Conservation (phyloP, 306 rosid genomes). For the Gastrolobium bilobum region DNA sequence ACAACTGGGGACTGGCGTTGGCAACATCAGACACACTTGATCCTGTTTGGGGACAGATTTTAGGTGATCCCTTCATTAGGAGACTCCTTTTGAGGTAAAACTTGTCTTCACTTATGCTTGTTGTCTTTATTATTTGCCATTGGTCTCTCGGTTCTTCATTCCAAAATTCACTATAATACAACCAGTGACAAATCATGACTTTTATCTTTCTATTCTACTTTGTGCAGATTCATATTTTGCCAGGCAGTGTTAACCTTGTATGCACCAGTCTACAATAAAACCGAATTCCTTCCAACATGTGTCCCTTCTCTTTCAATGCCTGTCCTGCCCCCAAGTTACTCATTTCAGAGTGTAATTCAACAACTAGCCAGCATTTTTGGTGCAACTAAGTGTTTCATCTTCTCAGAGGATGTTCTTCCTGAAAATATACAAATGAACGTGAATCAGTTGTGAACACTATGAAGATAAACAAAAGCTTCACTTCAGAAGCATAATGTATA, state of each 20-base stretch:
- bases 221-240: slow-evolving; percentile 85
- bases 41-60: slow-evolving; percentile 88
- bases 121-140: slow-evolving; percentile 31
- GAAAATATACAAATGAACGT: slow-evolving; percentile 39
- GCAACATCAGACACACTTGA: slow-evolving; percentile 69
- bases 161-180: slow-evolving; percentile 18
- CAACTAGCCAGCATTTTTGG: slow-evolving; percentile 75
- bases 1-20: slow-evolving; percentile 77
- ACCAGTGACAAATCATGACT: slow-evolving; percentile 2
- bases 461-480: slow-evolving; percentile 35
- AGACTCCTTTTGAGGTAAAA: slow-evolving; percentile 87
- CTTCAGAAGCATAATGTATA: slow-evolving; percentile 44
- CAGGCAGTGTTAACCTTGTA: slow-evolving; percentile 67
- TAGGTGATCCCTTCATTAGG: slow-evolving; percentile 89
- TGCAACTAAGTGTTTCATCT: slow-evolving; percentile 62
- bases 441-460: slow-evolving; percentile 43
- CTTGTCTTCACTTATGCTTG: background rate
- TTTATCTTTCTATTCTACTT: background rate
- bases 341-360: slow-evolving; percentile 59
- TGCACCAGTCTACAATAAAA: slow-evolving; percentile 67
- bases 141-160: slow-evolving; percentile 9
- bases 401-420: slow-evolving; percentile 61
- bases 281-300: slow-evolving; percentile 74
- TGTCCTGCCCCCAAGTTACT: slow-evolving; percentile 51
- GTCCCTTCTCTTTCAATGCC: slow-evolving; percentile 73